Evolutionary conservation across 1,284 basidiomycete genomes (phyloP), one percentile per base, ranked within the genome.

Genomic region (Tilletia walkeri): DNA sequence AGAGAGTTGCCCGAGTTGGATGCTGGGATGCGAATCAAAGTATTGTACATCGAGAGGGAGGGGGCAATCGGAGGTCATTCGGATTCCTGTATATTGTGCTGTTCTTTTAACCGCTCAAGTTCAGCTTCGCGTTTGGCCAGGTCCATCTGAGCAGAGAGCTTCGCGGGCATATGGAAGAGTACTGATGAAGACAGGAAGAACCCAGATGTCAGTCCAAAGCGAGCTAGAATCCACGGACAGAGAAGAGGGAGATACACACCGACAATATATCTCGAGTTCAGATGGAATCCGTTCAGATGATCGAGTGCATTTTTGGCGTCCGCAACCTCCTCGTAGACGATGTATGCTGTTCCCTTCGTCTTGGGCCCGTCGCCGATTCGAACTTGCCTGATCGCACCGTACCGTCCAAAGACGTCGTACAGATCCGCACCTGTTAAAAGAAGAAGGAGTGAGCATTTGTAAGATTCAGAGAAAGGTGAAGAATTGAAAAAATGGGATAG

Each of bases 381-480:
- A 77, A 99, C 91, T 85, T 99, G 95, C 56, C 95, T 90, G 80
- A 99, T 94, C 76, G 92, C 92, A 56, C 95, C 95, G 86, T 99
- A 99, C 74, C 94, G 92, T 69, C 95, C 95, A 82, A 99, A 99
- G 71, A 99, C 88, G 85, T 99, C 95, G 85, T 98, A 98, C 75
- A 98, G 85, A 84, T 97, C 95, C 71, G 94, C 90, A 65, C 94
- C 95, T 24, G 82, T 75, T 2, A 20, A 39, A 49, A 24, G 65
- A 49, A 7, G 36, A 39, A 34, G 38, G n/a, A 16, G 18, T 3
- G 18, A 67, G 16, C 30, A 54, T 2, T 5, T 39, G 14, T 24
- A 6, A 9, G 65, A n/a, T 39, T 18, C 10, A 20, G 10, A 47
- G 65, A 66, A 24, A 36, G 41, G 38, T 24, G n/a, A 9, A 68